Evolutionary conservation across 163 green algal genomes (phyloP).

Genomic region (Coccomyxa subellipsoidea): DNA sequence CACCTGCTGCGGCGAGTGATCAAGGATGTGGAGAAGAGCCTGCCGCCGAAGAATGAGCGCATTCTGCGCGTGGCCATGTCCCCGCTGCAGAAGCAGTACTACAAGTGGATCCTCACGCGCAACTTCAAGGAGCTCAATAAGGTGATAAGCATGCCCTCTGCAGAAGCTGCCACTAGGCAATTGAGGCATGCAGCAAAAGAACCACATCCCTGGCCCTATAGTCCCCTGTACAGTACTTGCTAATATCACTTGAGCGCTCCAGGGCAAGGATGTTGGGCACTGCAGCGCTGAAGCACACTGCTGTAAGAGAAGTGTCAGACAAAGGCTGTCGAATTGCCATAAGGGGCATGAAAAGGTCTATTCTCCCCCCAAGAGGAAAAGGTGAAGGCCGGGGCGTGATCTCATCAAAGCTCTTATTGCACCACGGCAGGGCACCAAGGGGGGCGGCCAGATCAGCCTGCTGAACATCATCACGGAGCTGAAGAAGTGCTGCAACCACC

Average conservation of each 20-base stretch:
- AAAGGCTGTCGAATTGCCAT: too few species aligned
- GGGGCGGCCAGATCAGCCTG: constrained; percentile 68
- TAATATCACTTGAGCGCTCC: too few species aligned
- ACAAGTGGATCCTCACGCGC: constrained; percentile 85
- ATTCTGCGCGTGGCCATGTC: constrained; percentile 95
- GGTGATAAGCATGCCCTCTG: constrained; percentile 29
- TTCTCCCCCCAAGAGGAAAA: too few species aligned
- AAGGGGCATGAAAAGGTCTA: too few species aligned
- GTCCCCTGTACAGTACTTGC: too few species aligned
- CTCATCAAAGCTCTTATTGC: background rate
- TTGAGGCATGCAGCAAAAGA: background rate
- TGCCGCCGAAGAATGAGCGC: constrained; percentile 95
- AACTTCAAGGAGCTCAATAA: constrained; percentile 95
- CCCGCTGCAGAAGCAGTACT: constrained; percentile 94
- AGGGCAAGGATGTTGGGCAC: too few species aligned
- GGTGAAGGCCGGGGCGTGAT: background rate
- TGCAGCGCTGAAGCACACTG: too few species aligned
- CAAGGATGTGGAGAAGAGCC: constrained; percentile 89
- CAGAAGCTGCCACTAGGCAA: background rate
- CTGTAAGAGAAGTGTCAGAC: too few species aligned
- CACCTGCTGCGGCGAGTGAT: constrained; percentile 96
- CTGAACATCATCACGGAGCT: constrained; percentile 96
- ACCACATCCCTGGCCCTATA: too few species aligned
- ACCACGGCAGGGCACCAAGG: constrained; percentile 32
- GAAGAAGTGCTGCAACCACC: constrained; percentile 98